Conservation (phyloP, 2,329 filamentous ascomycete genomes). For the Aspergillus sp. region DNA sequence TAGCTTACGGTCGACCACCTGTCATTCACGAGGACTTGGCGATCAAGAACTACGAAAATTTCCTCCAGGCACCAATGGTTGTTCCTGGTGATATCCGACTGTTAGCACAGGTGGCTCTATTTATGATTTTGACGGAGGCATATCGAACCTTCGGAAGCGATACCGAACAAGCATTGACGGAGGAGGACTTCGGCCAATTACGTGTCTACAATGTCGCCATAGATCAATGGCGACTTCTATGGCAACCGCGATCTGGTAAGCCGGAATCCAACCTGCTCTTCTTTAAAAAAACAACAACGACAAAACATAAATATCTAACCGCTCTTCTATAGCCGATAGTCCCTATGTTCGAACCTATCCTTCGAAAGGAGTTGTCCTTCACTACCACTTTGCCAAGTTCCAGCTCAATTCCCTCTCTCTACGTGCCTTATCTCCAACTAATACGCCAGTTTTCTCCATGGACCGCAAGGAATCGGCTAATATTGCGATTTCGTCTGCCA, state of each 20-base stretch:
- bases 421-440: conserved; percentile 43
- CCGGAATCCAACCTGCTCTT: background rate
- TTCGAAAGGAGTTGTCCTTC: conserved; percentile 52
- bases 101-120: conserved; percentile 58
- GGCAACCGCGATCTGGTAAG: conserved; percentile 47
- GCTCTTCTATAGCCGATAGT: conserved; percentile 35
- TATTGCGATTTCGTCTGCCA: conserved; percentile 49
- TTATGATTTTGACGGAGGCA: conserved; percentile 58
- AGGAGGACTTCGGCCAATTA: conserved; percentile 53
- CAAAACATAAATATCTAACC: background rate
- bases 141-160: conserved; percentile 60
- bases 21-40: conserved; percentile 59
- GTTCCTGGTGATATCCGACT: conserved; percentile 58
- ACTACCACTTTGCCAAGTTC: conserved; percentile 55
- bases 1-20: conserved; percentile 59
- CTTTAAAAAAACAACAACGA: too few relatives aligned
- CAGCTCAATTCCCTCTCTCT: conserved; percentile 50
- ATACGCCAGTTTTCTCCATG: conserved; percentile 43
- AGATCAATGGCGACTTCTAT: conserved; percentile 54
- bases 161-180: conserved; percentile 51
- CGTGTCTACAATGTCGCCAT: conserved; percentile 48
- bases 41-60: conserved; percentile 58
- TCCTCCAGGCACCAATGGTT: conserved; percentile 53
- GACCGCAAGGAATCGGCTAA: conserved; percentile 46
- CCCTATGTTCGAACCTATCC: conserved; percentile 50